These are phyloP conservation scores for Alternaria metachromatica DNA, from an alignment of 2,329 filamentous ascomycete genomes.

Conservation along the genomic window DNA sequence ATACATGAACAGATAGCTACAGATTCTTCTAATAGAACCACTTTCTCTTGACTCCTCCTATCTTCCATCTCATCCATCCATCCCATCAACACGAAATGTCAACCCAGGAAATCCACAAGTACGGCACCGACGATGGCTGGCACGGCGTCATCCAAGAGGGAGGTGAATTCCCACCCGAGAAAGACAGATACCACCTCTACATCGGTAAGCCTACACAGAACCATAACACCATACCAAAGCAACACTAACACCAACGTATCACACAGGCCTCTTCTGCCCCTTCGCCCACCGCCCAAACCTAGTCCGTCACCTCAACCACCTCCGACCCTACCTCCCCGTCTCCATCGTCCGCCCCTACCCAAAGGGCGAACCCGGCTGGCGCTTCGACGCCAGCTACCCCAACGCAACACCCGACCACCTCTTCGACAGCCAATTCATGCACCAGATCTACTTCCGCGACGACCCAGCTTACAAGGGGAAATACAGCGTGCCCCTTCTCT, in stretches of 20 bases:
- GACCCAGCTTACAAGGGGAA: slow-evolving; percentile 66
- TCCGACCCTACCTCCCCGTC: slow-evolving; percentile 61
- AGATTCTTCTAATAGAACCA: background rate
- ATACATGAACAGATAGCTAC: background rate
- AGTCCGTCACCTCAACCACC: slow-evolving; percentile 63
- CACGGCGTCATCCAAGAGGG: slow-evolving; percentile 58
- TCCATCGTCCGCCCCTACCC: slow-evolving; percentile 70
- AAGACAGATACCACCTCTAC: slow-evolving; percentile 62
- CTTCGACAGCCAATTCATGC: slow-evolving; percentile 64
- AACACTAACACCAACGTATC: background rate
- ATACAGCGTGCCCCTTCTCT: slow-evolving; percentile 67
- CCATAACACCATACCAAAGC: background rate
- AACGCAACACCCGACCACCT: slow-evolving; percentile 67
- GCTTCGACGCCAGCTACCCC: slow-evolving; percentile 64
- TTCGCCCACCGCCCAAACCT: slow-evolving; percentile 69
- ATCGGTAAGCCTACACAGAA: slow-evolving; percentile 48
- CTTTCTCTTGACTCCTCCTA: background rate
- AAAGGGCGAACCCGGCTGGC: slow-evolving; percentile 69
- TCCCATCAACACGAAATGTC: slow-evolving; percentile 2
- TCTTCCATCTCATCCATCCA: background rate
- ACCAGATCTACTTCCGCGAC: slow-evolving; percentile 68
- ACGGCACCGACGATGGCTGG: slow-evolving; percentile 56
- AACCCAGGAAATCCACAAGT: slow-evolving; percentile 41
- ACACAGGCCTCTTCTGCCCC: slow-evolving; percentile 67
- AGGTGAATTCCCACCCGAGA: slow-evolving; percentile 58